Conservation (phyloP, 805 yeast species). For the Saturnispora serradocipensis region DNA sequence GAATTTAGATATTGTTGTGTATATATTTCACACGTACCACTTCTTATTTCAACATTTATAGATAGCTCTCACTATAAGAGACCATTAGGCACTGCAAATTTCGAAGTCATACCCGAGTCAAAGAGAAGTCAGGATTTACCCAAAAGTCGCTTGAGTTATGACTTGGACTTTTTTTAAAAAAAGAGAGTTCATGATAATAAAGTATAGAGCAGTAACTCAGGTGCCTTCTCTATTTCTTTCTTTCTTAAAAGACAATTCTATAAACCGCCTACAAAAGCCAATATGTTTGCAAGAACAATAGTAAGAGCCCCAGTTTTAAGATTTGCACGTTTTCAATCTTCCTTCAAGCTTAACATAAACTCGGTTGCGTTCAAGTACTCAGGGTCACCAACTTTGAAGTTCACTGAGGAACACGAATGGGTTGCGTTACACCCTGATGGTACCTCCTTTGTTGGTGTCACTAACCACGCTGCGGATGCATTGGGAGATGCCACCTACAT, state of each 20-base stretch:
- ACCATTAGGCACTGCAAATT: not conserved
- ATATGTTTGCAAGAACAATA: conserved; percentile 13
- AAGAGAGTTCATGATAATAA: not conserved
- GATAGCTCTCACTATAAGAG: not conserved
- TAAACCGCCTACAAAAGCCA: not conserved
- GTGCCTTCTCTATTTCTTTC: not conserved
- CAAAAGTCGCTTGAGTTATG: not conserved
- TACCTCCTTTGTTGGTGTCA: conserved; percentile 79
- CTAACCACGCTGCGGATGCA: conserved; percentile 91
- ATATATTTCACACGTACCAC: not conserved
- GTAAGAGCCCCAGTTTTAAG: conserved; percentile 14
- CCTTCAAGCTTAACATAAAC: conserved; percentile 22
- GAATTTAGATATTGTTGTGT: too few relatives aligned
- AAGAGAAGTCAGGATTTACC: not conserved
- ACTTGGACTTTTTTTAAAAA: not conserved
- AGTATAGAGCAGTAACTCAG: not conserved
- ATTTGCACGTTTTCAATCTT: conserved; percentile 16
- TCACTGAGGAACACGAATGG: conserved; percentile 94
- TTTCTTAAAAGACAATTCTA: not conserved
- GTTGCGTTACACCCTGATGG: conserved; percentile 77
- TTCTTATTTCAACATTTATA: too few relatives aligned
- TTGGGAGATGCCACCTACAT: conserved; percentile 94
- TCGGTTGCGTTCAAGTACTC: conserved; percentile 26
- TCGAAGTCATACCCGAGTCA: not conserved
- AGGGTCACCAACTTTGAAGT: conserved; percentile 46